Percentiles rank a stretch among this genome's conserved stretches.
These are phyloP conservation scores for Leishmania mexicana DNA, from an alignment of 208 protist genomes.

Conservation along the genomic window DNA sequence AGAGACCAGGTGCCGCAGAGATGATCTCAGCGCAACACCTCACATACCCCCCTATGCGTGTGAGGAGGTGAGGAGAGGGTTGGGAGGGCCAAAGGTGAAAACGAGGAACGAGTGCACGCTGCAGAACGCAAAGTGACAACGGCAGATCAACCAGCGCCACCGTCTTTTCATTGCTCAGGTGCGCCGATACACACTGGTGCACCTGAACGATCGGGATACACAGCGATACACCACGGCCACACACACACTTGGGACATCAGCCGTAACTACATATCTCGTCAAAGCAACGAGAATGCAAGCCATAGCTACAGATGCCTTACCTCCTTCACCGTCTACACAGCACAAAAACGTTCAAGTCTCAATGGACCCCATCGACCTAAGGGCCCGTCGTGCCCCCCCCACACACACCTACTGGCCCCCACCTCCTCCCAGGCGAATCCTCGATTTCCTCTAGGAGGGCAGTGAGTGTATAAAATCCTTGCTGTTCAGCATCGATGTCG, in stretches of 20 bases:
- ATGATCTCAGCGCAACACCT: conserved; percentile 7
- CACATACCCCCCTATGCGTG: neutral
- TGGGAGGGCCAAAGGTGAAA: neutral
- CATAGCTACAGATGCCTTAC: neutral
- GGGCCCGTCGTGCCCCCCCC: neutral
- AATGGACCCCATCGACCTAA: neutral
- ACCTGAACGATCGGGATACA: neutral
- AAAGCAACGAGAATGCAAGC: neutral
- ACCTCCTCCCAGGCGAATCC: neutral
- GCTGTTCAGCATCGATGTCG: conserved; percentile 81
- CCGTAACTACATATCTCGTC: neutral
- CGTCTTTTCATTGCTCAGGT: neutral
- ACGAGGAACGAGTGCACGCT: neutral
- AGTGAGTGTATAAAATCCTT: conserved; percentile 77
- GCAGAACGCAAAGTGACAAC: neutral
- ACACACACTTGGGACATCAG: neutral
- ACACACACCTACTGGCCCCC: neutral
- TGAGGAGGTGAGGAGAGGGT: neutral
- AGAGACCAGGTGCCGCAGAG: neutral
- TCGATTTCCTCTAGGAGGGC: conserved; percentile 11
- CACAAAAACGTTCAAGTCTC: neutral
- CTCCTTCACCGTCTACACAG: neutral
- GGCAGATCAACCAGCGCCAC: neutral
- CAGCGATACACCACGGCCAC: neutral
- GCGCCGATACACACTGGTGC: neutral